These are phyloP conservation scores for Russula sp. DNA, from an alignment of 768 basidiomycete species.

Conservation along the genomic window DNA sequence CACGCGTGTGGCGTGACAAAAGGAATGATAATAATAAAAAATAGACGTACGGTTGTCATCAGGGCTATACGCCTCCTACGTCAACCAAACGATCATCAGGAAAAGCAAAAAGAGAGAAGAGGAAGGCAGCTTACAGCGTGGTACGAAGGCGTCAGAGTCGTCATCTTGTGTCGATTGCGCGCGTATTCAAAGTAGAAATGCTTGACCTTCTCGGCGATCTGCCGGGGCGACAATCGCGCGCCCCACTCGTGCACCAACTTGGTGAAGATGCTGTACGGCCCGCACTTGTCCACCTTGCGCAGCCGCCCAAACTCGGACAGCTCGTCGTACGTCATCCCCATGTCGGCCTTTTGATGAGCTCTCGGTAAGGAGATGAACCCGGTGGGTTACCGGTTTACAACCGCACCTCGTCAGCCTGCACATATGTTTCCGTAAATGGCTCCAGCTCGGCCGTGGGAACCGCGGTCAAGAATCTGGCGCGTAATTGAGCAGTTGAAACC, in stretches of 20 bases:
- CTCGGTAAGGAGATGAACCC: background rate
- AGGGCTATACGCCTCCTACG: conserved; percentile 89
- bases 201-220: conserved; percentile 98
- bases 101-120: background rate
- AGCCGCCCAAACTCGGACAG: conserved; percentile 88
- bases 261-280: conserved; percentile 95
- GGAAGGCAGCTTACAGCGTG: conserved; percentile 61
- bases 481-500: too few relatives aligned
- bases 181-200: conserved; percentile 96
- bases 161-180: conserved; percentile 98
- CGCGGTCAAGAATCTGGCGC: conserved; percentile 76
- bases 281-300: conserved; percentile 94
- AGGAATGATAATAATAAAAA: conserved; percentile 5
- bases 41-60: conserved; percentile 79
- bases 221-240: conserved; percentile 60
- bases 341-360: conserved; percentile 69
- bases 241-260: conserved; percentile 96
- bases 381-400: background rate
- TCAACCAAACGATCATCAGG: background rate
- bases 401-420: conserved; percentile 87
- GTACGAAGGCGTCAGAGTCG: conserved; percentile 87
- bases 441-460: conserved; percentile 95
- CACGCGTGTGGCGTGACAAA: background rate
- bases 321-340: conserved; percentile 99
- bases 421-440: conserved; percentile 88